A percentile compares a stretch with the other conserved stretches of the same genome.
Conservation (phyloP, 768 basidiomycete species). For the Auriscalpium orientale region DNA sequence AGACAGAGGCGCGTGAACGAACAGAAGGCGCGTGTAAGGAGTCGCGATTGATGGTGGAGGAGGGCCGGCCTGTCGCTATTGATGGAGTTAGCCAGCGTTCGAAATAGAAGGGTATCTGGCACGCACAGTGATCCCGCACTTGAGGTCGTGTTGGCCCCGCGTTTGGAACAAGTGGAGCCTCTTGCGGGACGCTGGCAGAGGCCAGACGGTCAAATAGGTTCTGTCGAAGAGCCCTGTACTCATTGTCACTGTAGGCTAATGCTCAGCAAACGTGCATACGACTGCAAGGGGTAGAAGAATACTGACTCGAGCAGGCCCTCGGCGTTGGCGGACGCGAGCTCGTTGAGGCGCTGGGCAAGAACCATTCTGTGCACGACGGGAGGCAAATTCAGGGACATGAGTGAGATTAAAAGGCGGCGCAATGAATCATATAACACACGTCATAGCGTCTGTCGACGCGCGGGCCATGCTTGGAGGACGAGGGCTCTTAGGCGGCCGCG, state of each 20-base stretch:
- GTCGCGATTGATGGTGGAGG: not conserved
- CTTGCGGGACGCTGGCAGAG: conserved; percentile 49
- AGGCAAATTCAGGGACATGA: conserved; percentile 4
- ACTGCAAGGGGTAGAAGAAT: not conserved
- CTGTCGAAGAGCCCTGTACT: conserved; percentile 77
- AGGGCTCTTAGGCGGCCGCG: not conserved
- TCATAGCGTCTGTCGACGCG: conserved; percentile 11
- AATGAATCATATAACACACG: conserved; percentile 5
- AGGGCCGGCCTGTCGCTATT: not conserved
- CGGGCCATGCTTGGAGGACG: conserved; percentile 1
- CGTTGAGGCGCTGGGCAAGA: conserved; percentile 74
- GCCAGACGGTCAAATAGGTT: conserved; percentile 79
- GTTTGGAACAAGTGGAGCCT: conserved; percentile 51
- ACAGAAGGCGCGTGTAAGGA: conserved; percentile 12
- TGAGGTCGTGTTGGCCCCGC: conserved; percentile 1
- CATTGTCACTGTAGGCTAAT: conserved; percentile 56
- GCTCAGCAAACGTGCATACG: not conserved
- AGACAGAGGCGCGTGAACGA: conserved; percentile 18
- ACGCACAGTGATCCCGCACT: not conserved
- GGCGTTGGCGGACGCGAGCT: conserved; percentile 71
- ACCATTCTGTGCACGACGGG: conserved; percentile 43
- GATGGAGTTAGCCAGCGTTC: not conserved
- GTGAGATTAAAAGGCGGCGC: conserved; percentile 12
- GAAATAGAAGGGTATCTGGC: not conserved
- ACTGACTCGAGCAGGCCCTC: conserved; percentile 73